Evolutionary conservation across 1,139 yeast species (phyloP).

Genomic region (Hyphopichia buzzinii): DNA sequence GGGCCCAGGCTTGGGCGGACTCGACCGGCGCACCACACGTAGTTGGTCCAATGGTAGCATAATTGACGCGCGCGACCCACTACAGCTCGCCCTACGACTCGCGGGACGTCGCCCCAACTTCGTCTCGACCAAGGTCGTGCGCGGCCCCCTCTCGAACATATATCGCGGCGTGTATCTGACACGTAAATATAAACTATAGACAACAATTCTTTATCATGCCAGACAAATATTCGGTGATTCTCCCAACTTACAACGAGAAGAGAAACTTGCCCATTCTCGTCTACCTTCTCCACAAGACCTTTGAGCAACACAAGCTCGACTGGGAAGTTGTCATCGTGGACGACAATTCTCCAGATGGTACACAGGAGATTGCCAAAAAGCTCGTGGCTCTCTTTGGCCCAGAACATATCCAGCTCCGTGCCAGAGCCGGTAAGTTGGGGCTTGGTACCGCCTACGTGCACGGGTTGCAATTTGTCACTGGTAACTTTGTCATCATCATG

Average conservation of each 20-base stretch:
- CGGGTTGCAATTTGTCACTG: conserved; percentile 70
- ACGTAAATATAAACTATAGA: conserved; percentile 6
- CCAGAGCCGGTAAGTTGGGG: conserved; percentile 79
- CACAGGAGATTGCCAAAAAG: conserved; percentile 71
- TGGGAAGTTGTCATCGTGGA: conserved; percentile 84
- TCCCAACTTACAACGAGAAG: conserved; percentile 79
- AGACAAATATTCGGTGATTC: conserved; percentile 70
- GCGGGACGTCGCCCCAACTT: no score
- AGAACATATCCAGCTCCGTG: conserved; percentile 63
- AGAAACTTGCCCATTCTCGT: conserved; percentile 68
- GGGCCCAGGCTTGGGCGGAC: no score
- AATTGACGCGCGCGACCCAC: no score
- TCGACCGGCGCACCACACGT: no score
- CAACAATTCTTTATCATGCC: conserved; percentile 4
- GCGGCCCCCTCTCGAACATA: no score
- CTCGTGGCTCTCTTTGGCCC: conserved; percentile 61
- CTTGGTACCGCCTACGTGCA: conserved; percentile 83
- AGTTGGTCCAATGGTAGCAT: no score
- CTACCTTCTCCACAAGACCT: conserved; percentile 71
- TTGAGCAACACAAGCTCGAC: conserved; percentile 54
- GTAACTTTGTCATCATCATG: conserved; percentile 78
- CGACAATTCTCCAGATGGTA: conserved; percentile 82
- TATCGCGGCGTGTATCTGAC: no score
- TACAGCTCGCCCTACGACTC: no score
- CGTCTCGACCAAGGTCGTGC: no score